Evolutionary conservation across 2,329 filamentous ascomycete species (phyloP).

Genomic region (Cordyceps cateniannulata): DNA sequence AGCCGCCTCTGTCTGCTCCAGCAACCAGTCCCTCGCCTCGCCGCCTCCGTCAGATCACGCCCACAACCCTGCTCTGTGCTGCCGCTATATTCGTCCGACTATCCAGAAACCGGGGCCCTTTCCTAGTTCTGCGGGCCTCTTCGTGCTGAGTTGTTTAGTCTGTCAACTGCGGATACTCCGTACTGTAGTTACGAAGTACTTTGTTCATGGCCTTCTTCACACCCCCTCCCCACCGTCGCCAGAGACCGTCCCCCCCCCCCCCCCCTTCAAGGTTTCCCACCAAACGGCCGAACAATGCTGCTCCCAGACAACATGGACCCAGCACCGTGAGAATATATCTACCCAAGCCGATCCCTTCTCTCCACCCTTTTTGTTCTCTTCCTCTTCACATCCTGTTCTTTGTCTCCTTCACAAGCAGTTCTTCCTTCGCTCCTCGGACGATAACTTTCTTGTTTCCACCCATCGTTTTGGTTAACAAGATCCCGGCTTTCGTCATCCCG

Average conservation of each 20-base stretch:
- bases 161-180: not conserved
- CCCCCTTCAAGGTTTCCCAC: not conserved
- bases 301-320: not conserved
- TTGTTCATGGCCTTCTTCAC: not conserved
- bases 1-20: not conserved
- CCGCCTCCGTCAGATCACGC: not conserved
- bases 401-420: not conserved
- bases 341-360: conserved; percentile 7
- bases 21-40: not conserved
- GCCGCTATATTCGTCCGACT: not conserved
- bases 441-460: conserved; percentile 7
- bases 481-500: conserved; percentile 8
- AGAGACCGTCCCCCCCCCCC: not conserved
- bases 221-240: not conserved
- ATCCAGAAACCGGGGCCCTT: not conserved
- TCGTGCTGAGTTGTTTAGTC: not conserved
- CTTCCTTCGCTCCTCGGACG: conserved; percentile 9
- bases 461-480: conserved; percentile 10
- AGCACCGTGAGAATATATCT: conserved; percentile 8
- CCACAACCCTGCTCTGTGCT: not conserved
- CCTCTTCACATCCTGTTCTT: not conserved
- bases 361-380: not conserved
- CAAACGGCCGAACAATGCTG: conserved; percentile 7
- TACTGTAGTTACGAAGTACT: not conserved
- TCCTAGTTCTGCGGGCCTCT: not conserved